phyloP scores from a whole-genome alignment of 1,284 basidiomycete genomes.

The Ceratobasidium sp. region DNA sequence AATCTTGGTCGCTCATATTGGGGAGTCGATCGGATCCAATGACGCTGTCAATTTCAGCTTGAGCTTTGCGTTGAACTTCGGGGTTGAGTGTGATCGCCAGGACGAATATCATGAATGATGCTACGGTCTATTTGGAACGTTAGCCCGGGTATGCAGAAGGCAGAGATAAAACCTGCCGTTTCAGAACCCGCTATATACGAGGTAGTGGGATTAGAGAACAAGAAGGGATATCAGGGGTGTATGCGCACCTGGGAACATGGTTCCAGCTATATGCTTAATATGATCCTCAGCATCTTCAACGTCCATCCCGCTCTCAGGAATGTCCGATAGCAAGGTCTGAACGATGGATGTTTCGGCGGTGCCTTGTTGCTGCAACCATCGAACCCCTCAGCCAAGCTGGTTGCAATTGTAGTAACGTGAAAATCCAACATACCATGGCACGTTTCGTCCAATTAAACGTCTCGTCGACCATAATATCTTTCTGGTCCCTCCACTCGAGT shows the following conservation, averaged over 20 bases:
- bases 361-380: conserved; percentile 12
- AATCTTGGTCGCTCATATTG: conserved; percentile 50
- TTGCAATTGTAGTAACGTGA: too few species aligned
- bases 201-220: background rate
- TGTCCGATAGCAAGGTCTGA: conserved; percentile 21
- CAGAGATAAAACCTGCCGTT: background rate
- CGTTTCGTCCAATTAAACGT: conserved; percentile 40
- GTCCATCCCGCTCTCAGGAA: conserved; percentile 33
- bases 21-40: conserved; percentile 52
- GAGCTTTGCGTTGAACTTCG: conserved; percentile 49
- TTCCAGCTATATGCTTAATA: conserved; percentile 41
- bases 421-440: background rate
- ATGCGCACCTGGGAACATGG: conserved; percentile 33
- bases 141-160: background rate
- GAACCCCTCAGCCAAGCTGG: background rate
- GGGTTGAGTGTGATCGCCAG: conserved; percentile 48
- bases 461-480: conserved; percentile 22
- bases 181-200: conserved; percentile 21
- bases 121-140: conserved; percentile 40
- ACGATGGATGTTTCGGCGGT: conserved; percentile 36
- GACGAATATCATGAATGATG: conserved; percentile 48
- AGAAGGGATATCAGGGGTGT: background rate
- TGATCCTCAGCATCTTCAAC: conserved; percentile 33
- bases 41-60: conserved; percentile 51
- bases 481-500: conserved; percentile 30